Evolutionary conservation across 1,284 basidiomycete genomes (phyloP).

Genomic region (Coniferiporia sulphurascens): DNA sequence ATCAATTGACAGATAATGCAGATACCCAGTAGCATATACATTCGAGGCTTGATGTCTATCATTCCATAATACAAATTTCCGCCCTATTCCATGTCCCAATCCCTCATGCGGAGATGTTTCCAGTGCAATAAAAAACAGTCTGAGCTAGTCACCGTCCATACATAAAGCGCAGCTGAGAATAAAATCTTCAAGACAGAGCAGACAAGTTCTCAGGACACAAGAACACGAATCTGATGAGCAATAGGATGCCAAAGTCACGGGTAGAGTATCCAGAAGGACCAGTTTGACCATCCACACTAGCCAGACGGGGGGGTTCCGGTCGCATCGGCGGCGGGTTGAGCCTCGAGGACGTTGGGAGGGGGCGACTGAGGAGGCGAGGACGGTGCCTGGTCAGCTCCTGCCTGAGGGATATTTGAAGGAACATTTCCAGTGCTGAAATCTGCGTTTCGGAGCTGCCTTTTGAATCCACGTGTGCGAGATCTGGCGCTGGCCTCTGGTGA

Average conservation of each 20-base stretch:
- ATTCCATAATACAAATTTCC: too few species aligned
- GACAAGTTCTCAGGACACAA: background rate
- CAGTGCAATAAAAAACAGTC: too few species aligned
- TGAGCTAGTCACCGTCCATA: too few species aligned
- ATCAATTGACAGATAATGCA: too few species aligned
- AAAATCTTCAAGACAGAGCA: background rate
- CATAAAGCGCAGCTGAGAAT: too few species aligned
- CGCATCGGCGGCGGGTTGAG: background rate
- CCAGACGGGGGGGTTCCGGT: background rate
- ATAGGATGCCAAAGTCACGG: background rate
- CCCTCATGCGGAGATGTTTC: too few species aligned
- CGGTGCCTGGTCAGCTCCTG: background rate
- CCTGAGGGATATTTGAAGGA: slow-evolving; percentile 7
- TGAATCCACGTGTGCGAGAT: background rate
- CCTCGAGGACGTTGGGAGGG: background rate
- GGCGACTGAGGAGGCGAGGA: background rate
- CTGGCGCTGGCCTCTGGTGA: slow-evolving; percentile 6
- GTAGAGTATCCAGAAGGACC: background rate
- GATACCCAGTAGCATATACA: too few species aligned
- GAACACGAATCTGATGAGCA: background rate
- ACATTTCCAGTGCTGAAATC: slow-evolving; percentile 12
- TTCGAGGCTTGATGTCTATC: too few species aligned
- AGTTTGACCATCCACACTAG: background rate
- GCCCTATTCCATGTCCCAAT: too few species aligned
- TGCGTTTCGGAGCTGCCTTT: slow-evolving; percentile 14